Evolutionary conservation across 1,284 basidiomycete genomes (phyloP).

Genomic region (Cryptococcus depauperatus): DNA sequence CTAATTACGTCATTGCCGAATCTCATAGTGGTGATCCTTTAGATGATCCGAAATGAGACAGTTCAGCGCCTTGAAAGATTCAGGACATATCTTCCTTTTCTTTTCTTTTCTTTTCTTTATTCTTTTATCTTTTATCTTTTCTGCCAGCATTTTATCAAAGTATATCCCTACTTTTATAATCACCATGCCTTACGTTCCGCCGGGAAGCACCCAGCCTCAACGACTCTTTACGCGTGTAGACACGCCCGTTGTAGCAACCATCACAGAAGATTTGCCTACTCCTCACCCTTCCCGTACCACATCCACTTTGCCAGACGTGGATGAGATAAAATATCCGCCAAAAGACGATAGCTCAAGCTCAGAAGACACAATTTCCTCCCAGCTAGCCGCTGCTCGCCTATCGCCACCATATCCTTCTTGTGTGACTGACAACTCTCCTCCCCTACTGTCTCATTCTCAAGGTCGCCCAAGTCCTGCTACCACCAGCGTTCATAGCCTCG

Average conservation of each 20-base stretch:
- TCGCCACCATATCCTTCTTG: background rate
- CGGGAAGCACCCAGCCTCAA: slow-evolving; percentile 3
- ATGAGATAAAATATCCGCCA: background rate
- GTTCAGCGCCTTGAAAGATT: background rate
- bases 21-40: background rate
- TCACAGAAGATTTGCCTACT: background rate
- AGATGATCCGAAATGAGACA: background rate
- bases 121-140: background rate
- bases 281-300: background rate
- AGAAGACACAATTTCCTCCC: background rate
- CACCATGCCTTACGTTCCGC: slow-evolving; percentile 13
- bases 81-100: background rate
- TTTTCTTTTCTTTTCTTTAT: background rate
- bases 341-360: no score
- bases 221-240: slow-evolving; percentile 3
- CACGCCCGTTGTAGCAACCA: slow-evolving; percentile 2
- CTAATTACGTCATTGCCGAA: no score
- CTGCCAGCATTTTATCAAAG: background rate
- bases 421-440: background rate
- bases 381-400: background rate
- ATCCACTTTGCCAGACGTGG: background rate
- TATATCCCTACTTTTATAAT: background rate
- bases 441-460: background rate
- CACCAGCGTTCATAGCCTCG: background rate
- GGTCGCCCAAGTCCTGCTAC: background rate